These are phyloP conservation scores for Pachyrhizus erosus DNA, from an alignment of 306 rosid genomes.

Conservation along the genomic window DNA sequence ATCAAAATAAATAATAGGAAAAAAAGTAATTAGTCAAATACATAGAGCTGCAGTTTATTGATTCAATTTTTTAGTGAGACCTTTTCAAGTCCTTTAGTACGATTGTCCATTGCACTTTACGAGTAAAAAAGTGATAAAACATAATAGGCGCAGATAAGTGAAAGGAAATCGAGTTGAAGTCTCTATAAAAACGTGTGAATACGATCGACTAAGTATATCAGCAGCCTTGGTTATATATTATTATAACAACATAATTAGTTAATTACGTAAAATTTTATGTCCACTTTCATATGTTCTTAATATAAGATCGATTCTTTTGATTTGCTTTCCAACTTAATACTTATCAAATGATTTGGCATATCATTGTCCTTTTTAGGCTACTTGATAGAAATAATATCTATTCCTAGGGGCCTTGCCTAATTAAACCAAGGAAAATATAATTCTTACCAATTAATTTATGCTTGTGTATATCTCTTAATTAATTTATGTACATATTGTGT, in stretches of 20 bases:
- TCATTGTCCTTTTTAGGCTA: not conserved
- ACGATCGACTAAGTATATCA: not conserved
- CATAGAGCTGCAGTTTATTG: not conserved
- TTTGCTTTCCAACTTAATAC: conserved; percentile 9
- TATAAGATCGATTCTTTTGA: not conserved
- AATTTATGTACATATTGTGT: not conserved
- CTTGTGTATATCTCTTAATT: conserved; percentile 3
- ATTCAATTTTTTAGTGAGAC: not conserved
- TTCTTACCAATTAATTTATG: conserved; percentile 18
- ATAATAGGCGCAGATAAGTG: not conserved
- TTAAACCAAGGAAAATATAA: conserved; percentile 26
- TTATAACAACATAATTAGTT: conserved; percentile 13
- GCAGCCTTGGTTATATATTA: not conserved
- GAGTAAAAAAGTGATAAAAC: not conserved
- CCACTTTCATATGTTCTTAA: not conserved
- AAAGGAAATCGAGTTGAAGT: not conserved
- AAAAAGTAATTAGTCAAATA: not conserved
- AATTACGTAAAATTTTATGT: not conserved
- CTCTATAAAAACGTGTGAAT: conserved; percentile 17
- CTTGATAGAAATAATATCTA: not conserved
- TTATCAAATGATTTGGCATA: conserved; percentile 28
- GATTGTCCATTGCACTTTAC: not conserved
- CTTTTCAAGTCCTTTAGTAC: not conserved
- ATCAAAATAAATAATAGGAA: not conserved
- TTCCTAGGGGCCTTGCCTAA: conserved; percentile 28